Conservation (phyloP, 345 rosid species). For the Reutealis trisperma region DNA sequence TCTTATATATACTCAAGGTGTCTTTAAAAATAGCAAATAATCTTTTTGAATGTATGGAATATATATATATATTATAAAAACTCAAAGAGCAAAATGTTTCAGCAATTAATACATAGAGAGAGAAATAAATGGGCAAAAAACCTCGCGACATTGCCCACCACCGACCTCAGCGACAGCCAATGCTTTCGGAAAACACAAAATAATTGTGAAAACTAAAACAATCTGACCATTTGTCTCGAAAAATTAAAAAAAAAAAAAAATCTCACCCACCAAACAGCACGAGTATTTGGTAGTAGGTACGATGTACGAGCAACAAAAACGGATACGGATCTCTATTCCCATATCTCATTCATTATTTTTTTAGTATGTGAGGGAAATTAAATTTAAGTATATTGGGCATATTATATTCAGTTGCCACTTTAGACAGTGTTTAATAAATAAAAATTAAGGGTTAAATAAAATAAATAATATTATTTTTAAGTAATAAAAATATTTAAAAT, state of each 20-base stretch:
- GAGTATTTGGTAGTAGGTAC: conserved; percentile 48
- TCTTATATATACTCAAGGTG: no score
- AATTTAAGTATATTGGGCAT: no score
- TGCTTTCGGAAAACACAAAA: neutral
- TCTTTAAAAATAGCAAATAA: no score
- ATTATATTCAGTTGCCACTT: no score
- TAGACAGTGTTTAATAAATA: no score
- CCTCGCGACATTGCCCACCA: neutral
- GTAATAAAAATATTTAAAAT: no score
- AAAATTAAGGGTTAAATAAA: no score
- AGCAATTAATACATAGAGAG: neutral
- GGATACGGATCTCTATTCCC: conserved; percentile 36
- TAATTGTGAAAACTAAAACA: neutral
- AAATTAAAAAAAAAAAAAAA: neutral
- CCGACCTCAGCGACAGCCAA: neutral
- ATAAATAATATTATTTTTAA: no score
- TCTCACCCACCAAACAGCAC: conserved; percentile 21
- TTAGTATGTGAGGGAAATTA: no score
- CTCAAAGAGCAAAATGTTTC: no score
- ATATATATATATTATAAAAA: no score
- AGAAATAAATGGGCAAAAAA: neutral
- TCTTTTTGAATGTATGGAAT: no score
- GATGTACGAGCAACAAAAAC: conserved; percentile 55
- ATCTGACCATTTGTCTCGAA: neutral
- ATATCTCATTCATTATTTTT: conserved; percentile 30